Percentiles rank a stretch among this genome's conserved stretches.
These are phyloP conservation scores for Candolleomyces eurysporus DNA, from an alignment of 768 basidiomycete genomes.

Conservation along the genomic window DNA sequence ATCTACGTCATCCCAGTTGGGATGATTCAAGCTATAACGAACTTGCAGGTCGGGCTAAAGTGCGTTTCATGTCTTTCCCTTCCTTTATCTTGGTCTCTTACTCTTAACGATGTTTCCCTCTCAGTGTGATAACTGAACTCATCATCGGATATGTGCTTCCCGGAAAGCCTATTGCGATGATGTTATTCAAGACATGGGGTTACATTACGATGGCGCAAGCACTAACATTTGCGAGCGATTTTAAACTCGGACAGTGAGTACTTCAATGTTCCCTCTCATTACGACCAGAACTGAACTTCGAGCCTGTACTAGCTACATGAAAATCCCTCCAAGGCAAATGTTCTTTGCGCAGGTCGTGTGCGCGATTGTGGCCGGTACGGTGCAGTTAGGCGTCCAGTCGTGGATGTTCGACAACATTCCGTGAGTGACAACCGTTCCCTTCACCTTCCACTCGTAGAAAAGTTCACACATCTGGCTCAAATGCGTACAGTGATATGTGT, in stretches of 20 bases:
- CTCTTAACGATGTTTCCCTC: too few relatives aligned
- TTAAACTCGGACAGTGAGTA: slow-evolving; percentile 65
- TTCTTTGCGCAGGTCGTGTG: slow-evolving; percentile 73
- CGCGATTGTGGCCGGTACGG: slow-evolving; percentile 65
- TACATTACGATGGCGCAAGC: slow-evolving; percentile 73
- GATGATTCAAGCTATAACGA: slow-evolving; percentile 72
- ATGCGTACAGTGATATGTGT: slow-evolving; percentile 45
- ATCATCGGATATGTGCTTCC: slow-evolving; percentile 79
- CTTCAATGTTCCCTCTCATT: too few relatives aligned
- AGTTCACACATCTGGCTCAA: too few relatives aligned
- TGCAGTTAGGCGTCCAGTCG: slow-evolving; percentile 70
- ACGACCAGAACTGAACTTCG: too few relatives aligned
- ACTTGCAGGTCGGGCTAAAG: slow-evolving; percentile 69
- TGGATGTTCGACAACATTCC: slow-evolving; percentile 76
- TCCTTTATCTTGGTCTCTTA: too few relatives aligned
- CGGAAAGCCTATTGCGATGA: slow-evolving; percentile 75
- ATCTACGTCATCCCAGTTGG: slow-evolving; percentile 72
- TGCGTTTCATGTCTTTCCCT: too few relatives aligned
- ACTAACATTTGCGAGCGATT: slow-evolving; percentile 66
- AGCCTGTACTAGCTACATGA: slow-evolving; percentile 45
- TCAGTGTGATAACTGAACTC: slow-evolving; percentile 68
- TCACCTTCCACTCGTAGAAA: too few relatives aligned
- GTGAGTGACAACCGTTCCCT: too few relatives aligned
- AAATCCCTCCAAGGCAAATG: slow-evolving; percentile 70
- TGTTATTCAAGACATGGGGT: slow-evolving; percentile 86